Percentiles rank a stretch among this genome's conserved stretches.
Conservation (phyloP, 805 yeast genomes). For the Candida xiaguanensis region DNA sequence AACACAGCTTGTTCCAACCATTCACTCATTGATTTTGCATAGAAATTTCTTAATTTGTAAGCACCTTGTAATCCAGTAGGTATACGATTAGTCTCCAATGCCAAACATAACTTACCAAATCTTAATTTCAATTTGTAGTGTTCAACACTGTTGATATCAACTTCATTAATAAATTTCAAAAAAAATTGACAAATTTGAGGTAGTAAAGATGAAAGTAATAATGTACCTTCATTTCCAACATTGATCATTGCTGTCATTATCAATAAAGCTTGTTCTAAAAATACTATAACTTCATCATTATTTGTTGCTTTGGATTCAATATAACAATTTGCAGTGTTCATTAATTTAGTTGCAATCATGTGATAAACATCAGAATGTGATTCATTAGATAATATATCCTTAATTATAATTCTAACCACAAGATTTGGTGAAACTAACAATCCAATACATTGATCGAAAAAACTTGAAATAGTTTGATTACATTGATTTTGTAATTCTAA, state of each 20-base stretch:
- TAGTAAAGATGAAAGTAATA: conserved; percentile 27
- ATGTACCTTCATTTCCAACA: conserved; percentile 32
- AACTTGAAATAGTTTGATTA: conserved; percentile 38
- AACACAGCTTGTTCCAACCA: conserved; percentile 56
- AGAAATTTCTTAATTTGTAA: conserved; percentile 43
- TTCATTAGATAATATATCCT: conserved; percentile 67
- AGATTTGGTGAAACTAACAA: conserved; percentile 47
- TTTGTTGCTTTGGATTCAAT: conserved; percentile 20
- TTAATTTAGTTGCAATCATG: conserved; percentile 44
- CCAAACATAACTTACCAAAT: conserved; percentile 35
- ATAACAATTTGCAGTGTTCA: conserved; percentile 30
- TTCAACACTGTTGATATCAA: conserved; percentile 22
- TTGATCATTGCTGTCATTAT: conserved; percentile 40
- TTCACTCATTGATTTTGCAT: conserved; percentile 43
- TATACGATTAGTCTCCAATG: conserved; percentile 30
- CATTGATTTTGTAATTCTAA: conserved; percentile 27
- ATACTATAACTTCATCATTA: conserved; percentile 28
- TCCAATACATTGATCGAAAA: conserved; percentile 48
- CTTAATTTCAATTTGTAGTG: conserved; percentile 40
- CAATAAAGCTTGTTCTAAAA: conserved; percentile 49
- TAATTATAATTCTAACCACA: conserved; percentile 63
- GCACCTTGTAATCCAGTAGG: conserved; percentile 42
- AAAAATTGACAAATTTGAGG: conserved; percentile 27
- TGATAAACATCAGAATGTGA: conserved; percentile 56
- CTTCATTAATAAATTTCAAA: conserved; percentile 23